Evolutionary conservation across 1,284 basidiomycete genomes (phyloP), one percentile per base, ranked within the genome.

Genomic region (Ganoderma boninense): DNA sequence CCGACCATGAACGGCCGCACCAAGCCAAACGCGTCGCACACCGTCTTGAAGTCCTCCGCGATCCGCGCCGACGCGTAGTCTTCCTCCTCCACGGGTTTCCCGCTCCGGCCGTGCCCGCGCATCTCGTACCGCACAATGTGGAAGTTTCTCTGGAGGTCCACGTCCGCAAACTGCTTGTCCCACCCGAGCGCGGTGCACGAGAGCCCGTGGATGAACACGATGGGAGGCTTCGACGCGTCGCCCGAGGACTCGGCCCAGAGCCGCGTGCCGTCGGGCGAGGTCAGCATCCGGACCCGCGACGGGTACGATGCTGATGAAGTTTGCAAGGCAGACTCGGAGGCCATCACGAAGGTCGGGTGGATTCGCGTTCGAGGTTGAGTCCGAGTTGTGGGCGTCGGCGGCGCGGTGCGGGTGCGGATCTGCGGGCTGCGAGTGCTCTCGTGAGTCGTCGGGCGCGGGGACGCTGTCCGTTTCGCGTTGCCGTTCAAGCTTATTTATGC

Each of bases 201-300:
- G 67, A 83, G 79, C 8, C 83, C 85, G 72, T 84, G 84, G 38
- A 86, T 80, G 74, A 86, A 83, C 52, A 86, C 79, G 46, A 86
- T 71, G 5, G 81, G 74, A 10, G 82, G 83, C 64, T 83, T 83
- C 32, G 76, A 75, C 11, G 79, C 75, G 66, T 68, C 62, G 14
- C 85, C 84, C 14, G 77, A 70, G 20, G 83, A 84, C 67, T 85
- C 82, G 49, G 84, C 81, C 77, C 74, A 79, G 60, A 80, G 72
- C 56, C 64, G 67, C 35, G 77, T 77, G 18, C 79, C 79, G 68
- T 80, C 79, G n/a, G 76, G 69, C 40, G 79, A 78, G 43, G 68
- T 73, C 57, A 78, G 69, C 49, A 71, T 69, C 26, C 66, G 74
- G 32, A 69, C 70, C 59, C 74, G 71, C 62, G 49, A 32, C 10